phyloP scores from a whole-genome alignment of 208 protist genomes.

The Porcisia hertigi region DNA sequence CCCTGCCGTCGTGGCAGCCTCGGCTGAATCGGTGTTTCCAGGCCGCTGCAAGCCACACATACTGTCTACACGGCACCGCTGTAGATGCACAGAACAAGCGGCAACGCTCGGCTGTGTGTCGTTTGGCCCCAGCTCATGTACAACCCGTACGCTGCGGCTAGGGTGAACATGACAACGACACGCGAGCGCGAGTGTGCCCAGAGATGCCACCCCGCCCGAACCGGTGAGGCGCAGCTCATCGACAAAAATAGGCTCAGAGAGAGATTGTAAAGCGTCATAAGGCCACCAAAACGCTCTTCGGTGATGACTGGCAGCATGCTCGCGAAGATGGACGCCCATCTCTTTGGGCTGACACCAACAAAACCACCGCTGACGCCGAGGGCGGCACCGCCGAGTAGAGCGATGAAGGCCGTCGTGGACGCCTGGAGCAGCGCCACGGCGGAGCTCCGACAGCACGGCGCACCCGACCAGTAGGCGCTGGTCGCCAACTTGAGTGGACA shows the following conservation, averaged over 20 bases:
- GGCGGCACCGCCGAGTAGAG: neutral
- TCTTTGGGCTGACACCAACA: neutral
- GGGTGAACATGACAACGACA: neutral
- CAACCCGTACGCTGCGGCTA: neutral
- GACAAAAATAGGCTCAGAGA: slow-evolving; percentile 9
- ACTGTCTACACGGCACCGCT: slow-evolving; percentile 5
- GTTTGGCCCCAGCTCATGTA: neutral
- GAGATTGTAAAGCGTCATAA: slow-evolving; percentile 8
- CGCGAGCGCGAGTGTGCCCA: neutral
- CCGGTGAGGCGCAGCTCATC: slow-evolving; percentile 22
- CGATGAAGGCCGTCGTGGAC: slow-evolving; percentile 6
- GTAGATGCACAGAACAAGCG: slow-evolving; percentile 11
- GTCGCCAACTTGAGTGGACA: slow-evolving; percentile 1
- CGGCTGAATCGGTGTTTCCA: neutral
- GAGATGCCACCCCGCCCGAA: slow-evolving; percentile 20
- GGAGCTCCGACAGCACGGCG: neutral
- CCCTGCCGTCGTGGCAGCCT: neutral
- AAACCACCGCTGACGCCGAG: slow-evolving; percentile 3
- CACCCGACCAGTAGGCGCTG: neutral
- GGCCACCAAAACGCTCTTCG: neutral
- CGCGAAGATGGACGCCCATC: neutral
- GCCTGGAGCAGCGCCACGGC: slow-evolving; percentile 6
- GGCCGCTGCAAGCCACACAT: slow-evolving; percentile 8
- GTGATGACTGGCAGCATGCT: neutral
- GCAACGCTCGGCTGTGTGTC: neutral